These are phyloP conservation scores for Yarrowia porcina DNA, from an alignment of 805 yeast genomes.

Conservation along the genomic window DNA sequence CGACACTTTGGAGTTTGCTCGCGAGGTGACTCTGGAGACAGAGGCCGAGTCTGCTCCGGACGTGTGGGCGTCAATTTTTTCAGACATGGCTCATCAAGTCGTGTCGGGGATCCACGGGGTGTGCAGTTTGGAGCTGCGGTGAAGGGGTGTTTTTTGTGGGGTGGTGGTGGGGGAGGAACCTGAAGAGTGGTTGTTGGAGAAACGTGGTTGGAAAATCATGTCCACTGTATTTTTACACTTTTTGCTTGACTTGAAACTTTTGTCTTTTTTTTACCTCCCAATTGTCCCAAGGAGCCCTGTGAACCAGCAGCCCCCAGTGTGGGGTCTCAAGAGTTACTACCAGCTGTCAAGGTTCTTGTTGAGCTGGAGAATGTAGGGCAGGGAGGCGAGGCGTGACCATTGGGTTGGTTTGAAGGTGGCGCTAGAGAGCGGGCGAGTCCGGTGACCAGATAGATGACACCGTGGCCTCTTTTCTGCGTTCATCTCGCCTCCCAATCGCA, in stretches of 20 bases:
- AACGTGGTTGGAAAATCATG: constrained; percentile 9
- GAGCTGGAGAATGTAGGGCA: neutral
- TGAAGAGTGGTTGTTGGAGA: neutral
- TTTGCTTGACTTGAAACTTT: neutral
- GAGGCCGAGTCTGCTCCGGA: constrained; percentile 15
- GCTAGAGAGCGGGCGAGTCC: too few relatives aligned
- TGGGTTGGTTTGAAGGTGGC: too few relatives aligned
- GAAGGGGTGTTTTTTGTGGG: neutral
- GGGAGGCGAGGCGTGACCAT: neutral
- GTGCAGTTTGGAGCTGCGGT: neutral
- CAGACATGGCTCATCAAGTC: constrained; percentile 21
- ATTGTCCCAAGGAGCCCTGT: neutral
- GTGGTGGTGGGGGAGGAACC: neutral
- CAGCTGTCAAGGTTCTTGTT: neutral
- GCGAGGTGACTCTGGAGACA: constrained; percentile 15
- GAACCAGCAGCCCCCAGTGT: neutral
- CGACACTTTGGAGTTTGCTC: constrained; percentile 16
- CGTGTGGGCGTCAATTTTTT: constrained; percentile 18
- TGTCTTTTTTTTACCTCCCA: neutral
- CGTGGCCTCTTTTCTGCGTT: too few relatives aligned
- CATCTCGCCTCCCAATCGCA: too few relatives aligned
- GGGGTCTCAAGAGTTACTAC: neutral
- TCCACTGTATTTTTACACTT: neutral
- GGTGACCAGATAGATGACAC: too few relatives aligned
- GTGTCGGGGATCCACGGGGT: constrained; percentile 1